Base-by-base conservation (phyloP, 768 basidiomycete genomes). In the Boletus pseudo-olivaceus region DNA sequence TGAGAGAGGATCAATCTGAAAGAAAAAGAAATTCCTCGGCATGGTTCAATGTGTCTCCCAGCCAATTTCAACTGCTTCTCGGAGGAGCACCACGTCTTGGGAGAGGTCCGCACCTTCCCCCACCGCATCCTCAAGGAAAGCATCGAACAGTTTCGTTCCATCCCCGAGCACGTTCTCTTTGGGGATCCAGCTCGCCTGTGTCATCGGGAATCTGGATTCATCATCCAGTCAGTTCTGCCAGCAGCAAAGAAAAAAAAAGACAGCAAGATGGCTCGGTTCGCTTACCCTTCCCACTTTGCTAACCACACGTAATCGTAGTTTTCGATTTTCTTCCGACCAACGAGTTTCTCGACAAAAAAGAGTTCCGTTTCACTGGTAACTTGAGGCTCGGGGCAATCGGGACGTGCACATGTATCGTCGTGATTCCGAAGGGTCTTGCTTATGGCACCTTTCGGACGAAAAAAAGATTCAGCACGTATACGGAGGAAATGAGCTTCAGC, bases 201-300 rank as follows among this genome's bases (percentile, higher is more conserved):
- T 35, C 57, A 70, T 65, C 15, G 68, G 60, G 42, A 63, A 70
- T 7, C 69, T 70, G 33, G 23, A 26, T 27, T 17, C 33, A 10
- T 9, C 32, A 17, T 14, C 23, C 0, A 20, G 5, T 54, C 44
- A 51, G 40, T 17, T 32, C 6, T 27, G 1, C 15, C 15, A 20
- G 5, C 27, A 35, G n/a, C 14, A n/a, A 15, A 27, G 1, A 29
- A 19, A 12, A 23, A 30, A 10, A 9, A 4, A 15, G n/a, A 6
- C 1, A 29, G 27, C 4, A 29, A 29, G 27, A 43, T 17, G 7
- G 38, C 9, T 17, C 15, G 4, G n/a, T 30, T 14, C 6, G 2
- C 61, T 48, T 20, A 72, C 70, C 70, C 71, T 0, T 70, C 70
- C 69, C 69, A 70, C 44, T 70, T 71, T 15, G 67, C 69, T 32